Base-by-base conservation (phyloP, 169 alveolate genomes). In the Plasmodium blacklocki region DNA sequence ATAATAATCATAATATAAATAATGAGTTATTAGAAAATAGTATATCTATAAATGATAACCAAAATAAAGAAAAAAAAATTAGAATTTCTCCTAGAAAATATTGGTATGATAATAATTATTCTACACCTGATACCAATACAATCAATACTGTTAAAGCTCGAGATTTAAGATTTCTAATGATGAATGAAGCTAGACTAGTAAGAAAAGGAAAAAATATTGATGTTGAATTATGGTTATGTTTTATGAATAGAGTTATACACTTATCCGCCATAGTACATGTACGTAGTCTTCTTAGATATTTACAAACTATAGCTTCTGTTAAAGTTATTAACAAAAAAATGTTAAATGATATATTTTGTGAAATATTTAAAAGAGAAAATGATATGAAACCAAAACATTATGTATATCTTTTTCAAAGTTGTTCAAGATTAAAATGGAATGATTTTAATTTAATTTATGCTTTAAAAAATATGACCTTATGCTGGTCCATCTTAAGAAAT, bases 361-460 rank as follows among this genome's bases (percentile, higher is more conserved):
- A 64, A 63, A 92, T 94, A 14, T 88, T 90, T 64, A 75, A 76
- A 19, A 83, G 96, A 66, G 92, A 90, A 62, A 87, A 85, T 59
- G 88, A 76, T 54, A 89, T 94, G 95, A 94, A 94, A 63, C 96
- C 96, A n/a, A 94, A 94, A 43, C 95, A 94, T 63, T 94, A 89
- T 67, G 96, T 94, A 19, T 94, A 85, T 88, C 70, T 94, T 18
- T 94, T 94, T 71, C 96, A 94, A 86, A 93, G 91, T 60, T 74
- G 90, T 62, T 68, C 74, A 8, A 85, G 96, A 64, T 74, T 94
- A 73, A 86, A 92, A 64, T 67, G 93, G 78, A 74, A 92, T 26
- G 95, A 92, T 74, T 93, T 88, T 47, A 71, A 94, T 39, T 75
- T 94, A 66, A 74, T 87, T 59, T 94, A 94, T 85, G 93, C 93